phyloP scores from a whole-genome alignment of 257 asterid species.

The Solanum virginianum region DNA sequence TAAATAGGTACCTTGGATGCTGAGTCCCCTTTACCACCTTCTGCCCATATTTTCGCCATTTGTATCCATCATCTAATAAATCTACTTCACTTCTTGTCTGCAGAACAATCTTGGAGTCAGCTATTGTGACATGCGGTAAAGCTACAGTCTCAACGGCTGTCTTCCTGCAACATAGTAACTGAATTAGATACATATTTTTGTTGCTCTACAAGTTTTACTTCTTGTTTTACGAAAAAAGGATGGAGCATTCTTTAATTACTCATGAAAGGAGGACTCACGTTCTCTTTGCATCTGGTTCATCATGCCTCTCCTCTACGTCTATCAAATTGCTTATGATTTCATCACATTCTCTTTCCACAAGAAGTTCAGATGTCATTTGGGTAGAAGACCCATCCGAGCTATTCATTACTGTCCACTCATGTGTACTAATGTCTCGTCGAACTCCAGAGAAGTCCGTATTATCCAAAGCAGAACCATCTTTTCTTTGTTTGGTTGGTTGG shows the following conservation, averaged over 20 bases:
- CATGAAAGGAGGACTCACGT: constrained; percentile 23
- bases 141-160: constrained; percentile 22
- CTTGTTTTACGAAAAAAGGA: neutral
- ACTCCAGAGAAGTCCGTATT: constrained; percentile 4
- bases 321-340: constrained; percentile 26
- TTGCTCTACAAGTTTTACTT: neutral
- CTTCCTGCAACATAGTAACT: constrained; percentile 26
- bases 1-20: constrained; percentile 55
- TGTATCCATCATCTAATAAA: constrained; percentile 76
- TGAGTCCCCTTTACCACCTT: constrained; percentile 88
- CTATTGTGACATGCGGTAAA: constrained; percentile 52
- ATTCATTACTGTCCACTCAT: constrained; percentile 15
- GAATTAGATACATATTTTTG: neutral
- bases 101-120: constrained; percentile 82
- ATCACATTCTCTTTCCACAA: constrained; percentile 12
- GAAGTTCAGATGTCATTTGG: constrained; percentile 16
- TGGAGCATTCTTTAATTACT: neutral
- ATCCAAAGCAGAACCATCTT: constrained; percentile 23
- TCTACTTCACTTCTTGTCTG: constrained; percentile 95
- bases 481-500: constrained; percentile 34
- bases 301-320: constrained; percentile 34
- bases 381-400: constrained; percentile 10
- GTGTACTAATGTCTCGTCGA: constrained; percentile 9
- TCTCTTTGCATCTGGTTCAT: constrained; percentile 63
- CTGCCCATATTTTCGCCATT: constrained; percentile 95